phyloP scores from a whole-genome alignment of 192 early-diverging fungal species.

The Polychytrium aggregatum region DNA sequence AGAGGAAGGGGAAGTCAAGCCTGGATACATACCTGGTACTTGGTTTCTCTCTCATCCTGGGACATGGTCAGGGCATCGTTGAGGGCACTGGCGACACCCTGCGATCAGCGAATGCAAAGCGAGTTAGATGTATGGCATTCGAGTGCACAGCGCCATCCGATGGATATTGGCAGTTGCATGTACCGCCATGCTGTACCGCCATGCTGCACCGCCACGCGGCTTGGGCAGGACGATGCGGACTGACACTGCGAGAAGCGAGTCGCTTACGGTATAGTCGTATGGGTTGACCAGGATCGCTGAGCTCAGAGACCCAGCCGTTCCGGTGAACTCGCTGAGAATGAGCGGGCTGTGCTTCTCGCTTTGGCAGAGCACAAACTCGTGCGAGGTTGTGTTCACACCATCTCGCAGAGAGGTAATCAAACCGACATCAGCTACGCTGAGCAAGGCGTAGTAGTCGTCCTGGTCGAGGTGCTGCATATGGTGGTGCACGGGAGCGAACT shows the following conservation, averaged over 20 bases:
- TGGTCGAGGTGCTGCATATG: conserved; percentile 85
- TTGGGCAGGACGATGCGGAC: no score
- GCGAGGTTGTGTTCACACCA: conserved; percentile 95
- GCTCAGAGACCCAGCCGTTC: conserved; percentile 81
- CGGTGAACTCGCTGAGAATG: conserved; percentile 94
- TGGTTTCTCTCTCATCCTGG: conserved; percentile 58
- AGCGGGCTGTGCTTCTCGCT: conserved; percentile 73
- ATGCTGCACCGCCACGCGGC: no score
- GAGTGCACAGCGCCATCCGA: no score
- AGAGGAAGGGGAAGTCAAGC: conserved; percentile 1
- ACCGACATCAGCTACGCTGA: conserved; percentile 86
- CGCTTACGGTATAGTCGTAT: conserved; percentile 67
- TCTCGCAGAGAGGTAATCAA: conserved; percentile 87
- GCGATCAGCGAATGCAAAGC: background rate
- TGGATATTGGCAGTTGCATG: no score
- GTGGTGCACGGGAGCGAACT: conserved; percentile 88
- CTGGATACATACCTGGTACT: conserved; percentile 56
- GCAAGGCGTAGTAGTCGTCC: conserved; percentile 91
- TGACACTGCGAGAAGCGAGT: background rate
- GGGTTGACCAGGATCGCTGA: conserved; percentile 89
- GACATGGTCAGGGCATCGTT: conserved; percentile 76
- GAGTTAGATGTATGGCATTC: background rate
- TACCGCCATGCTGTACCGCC: no score
- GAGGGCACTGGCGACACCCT: conserved; percentile 78
- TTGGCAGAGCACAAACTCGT: conserved; percentile 91